Base-by-base conservation (phyloP, 2,329 filamentous ascomycete genomes). In the Claviceps sp. region DNA sequence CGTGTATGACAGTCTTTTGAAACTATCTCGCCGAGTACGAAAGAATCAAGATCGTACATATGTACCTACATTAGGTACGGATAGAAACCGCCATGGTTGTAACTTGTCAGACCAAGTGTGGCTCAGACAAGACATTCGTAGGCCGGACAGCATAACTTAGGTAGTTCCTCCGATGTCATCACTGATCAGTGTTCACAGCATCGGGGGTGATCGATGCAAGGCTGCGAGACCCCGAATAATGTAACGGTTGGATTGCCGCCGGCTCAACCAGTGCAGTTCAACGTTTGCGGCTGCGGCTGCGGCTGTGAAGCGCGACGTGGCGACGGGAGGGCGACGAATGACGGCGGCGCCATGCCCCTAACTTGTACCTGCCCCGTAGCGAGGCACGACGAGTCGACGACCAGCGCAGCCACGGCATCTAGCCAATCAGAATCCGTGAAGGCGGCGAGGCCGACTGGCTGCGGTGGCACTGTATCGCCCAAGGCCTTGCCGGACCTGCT, bases 391-490 rank as follows among this genome's bases (percentile, higher is more conserved):
- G 22, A 18, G 18, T 18, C 18, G 18, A 18, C 62, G 30, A 34
- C 3, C 30, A 34, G 30, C 61, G 58, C 62, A 63, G 59, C 63
- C 60, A 62, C 61, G 61, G 56, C 55, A 61, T 59, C 60, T 55
- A 66, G 54, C 65, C 65, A 67, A 67, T 66, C 63, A 65, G 16
- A 5, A 11, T 11, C 14, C 18, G 53, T 63, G 58, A 63, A 61
- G 64, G 63, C 63, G 59, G 62, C 63, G 56, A 61, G 58, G 57
- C 46, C 24, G 48, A 11, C 9, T 46, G 42, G 24, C 14, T n/a
- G 36, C 42, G 47, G 20, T 41, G 6, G 11, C 26, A 9, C 26
- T 30, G 26, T 30, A 30, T 30, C 26, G 26, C 26, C 26, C 26
- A 30, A 30, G 26, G 26, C 26, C 26, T 30, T 30, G 26, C 26